These are phyloP conservation scores for Silybum marianum DNA, from an alignment of 129 eudicot genomes.

Conservation along the genomic window DNA sequence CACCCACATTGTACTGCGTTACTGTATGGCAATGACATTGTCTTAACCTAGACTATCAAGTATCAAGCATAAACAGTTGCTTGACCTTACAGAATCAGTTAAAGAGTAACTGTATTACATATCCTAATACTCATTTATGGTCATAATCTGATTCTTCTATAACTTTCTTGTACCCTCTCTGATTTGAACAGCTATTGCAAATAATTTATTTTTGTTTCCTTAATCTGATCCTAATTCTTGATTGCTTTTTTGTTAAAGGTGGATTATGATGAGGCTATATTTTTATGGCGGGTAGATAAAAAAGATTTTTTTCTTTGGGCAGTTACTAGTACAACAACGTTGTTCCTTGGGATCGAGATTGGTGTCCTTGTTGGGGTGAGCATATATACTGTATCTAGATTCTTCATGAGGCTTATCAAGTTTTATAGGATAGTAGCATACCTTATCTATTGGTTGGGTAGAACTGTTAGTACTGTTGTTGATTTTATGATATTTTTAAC, in stretches of 20 bases:
- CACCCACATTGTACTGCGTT: too few relatives aligned
- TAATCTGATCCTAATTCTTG: slow-evolving; percentile 20
- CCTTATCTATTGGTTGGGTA: not conserved
- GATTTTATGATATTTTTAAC: not conserved
- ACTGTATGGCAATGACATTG: too few relatives aligned
- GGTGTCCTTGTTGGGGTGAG: slow-evolving; percentile 90
- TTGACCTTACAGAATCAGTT: too few relatives aligned
- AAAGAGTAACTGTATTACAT: not conserved
- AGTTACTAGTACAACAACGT: slow-evolving; percentile 53
- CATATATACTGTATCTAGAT: slow-evolving; percentile 2
- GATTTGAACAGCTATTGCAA: not conserved
- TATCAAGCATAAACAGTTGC: too few relatives aligned
- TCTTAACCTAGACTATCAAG: too few relatives aligned
- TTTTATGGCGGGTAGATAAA: slow-evolving; percentile 79
- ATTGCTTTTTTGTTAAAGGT: slow-evolving; percentile 48
- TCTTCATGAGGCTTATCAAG: not conserved
- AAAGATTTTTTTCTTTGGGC: slow-evolving; percentile 77
- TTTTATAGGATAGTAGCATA: not conserved
- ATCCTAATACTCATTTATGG: not conserved
- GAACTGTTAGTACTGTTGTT: not conserved
- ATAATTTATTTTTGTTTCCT: not conserved
- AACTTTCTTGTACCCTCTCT: not conserved
- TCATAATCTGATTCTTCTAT: not conserved
- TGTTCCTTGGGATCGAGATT: slow-evolving; percentile 82
- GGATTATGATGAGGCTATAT: slow-evolving; percentile 73